Conservation (phyloP, 2,329 filamentous ascomycete genomes). For the Verticillium nonalfalfae region DNA sequence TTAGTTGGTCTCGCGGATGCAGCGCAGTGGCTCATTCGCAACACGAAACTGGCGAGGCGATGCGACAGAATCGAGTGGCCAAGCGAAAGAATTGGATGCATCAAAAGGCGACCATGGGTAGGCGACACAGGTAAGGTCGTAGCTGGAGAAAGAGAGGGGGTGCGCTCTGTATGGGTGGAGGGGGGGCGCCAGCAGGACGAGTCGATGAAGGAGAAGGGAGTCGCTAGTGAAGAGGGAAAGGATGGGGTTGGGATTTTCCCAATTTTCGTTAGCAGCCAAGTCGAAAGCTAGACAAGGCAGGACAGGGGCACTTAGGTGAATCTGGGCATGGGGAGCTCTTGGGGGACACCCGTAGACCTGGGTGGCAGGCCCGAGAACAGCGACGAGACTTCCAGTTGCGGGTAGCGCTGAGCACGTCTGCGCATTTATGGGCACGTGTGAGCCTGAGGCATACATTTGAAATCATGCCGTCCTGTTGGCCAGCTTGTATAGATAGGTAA, state of each 20-base stretch:
- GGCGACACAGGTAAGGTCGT: slow-evolving; percentile 5
- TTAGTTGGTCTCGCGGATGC: not conserved
- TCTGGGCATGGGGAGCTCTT: slow-evolving; percentile 6
- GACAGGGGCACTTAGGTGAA: slow-evolving; percentile 12
- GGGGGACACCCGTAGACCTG: slow-evolving; percentile 6
- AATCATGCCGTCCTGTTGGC: not conserved
- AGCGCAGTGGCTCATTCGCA: not conserved
- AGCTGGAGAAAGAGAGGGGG: slow-evolving; percentile 6
- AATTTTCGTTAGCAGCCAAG: slow-evolving; percentile 13
- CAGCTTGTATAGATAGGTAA: not conserved
- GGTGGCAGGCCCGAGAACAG: not conserved
- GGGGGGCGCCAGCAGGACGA: slow-evolving; percentile 7
- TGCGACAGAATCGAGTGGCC: slow-evolving; percentile 7
- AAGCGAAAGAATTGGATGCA: slow-evolving; percentile 5
- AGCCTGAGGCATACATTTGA: slow-evolving; percentile 10
- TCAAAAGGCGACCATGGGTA: slow-evolving; percentile 10
- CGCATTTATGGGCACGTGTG: slow-evolving; percentile 8
- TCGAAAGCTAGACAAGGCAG: slow-evolving; percentile 3
- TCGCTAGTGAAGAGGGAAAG: slow-evolving; percentile 8
- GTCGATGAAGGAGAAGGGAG: slow-evolving; percentile 7
- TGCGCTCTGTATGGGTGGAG: not conserved
- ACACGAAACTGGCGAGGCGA: slow-evolving; percentile 1
- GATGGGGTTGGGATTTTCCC: slow-evolving; percentile 19
- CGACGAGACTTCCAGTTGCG: slow-evolving; percentile 1
- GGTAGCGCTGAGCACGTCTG: slow-evolving; percentile 9